These are phyloP conservation scores for Eucalyptus regnans DNA, from an alignment of 345 rosid genomes.

Conservation along the genomic window DNA sequence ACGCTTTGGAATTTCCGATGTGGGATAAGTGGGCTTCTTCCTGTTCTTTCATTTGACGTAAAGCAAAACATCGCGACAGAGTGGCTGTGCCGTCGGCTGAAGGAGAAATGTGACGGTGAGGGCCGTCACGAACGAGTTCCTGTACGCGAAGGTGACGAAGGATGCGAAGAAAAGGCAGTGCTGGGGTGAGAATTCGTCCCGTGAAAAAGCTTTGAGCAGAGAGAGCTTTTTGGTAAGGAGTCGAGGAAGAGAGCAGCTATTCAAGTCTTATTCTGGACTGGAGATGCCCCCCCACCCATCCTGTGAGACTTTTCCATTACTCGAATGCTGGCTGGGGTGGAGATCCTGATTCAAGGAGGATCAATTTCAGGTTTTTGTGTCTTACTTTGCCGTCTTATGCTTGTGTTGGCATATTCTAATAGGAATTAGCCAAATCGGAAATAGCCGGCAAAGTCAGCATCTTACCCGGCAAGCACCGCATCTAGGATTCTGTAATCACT, in stretches of 20 bases:
- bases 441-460: no score
- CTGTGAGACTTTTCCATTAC: background rate
- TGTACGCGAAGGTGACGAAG: background rate
- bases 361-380: no score
- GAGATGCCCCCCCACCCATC: background rate
- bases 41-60: background rate
- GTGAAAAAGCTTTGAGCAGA: no score
- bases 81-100: background rate
- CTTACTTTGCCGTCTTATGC: no score
- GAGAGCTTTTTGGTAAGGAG: background rate
- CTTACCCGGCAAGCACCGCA: background rate
- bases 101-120: background rate
- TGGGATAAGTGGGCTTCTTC: background rate
- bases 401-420: no score
- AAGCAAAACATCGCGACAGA: background rate
- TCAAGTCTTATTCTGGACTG: background rate
- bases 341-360: no score
- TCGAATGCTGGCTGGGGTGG: no score
- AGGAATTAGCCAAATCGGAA: no score
- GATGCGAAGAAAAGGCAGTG: background rate
- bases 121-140: background rate
- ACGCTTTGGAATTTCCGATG: rapidly evolving
- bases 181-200: background rate
- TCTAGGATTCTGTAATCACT: background rate
- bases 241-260: background rate